These are phyloP conservation scores for Xylaria cubensis DNA, from an alignment of 495 filamentous ascomycete species.

Conservation along the genomic window DNA sequence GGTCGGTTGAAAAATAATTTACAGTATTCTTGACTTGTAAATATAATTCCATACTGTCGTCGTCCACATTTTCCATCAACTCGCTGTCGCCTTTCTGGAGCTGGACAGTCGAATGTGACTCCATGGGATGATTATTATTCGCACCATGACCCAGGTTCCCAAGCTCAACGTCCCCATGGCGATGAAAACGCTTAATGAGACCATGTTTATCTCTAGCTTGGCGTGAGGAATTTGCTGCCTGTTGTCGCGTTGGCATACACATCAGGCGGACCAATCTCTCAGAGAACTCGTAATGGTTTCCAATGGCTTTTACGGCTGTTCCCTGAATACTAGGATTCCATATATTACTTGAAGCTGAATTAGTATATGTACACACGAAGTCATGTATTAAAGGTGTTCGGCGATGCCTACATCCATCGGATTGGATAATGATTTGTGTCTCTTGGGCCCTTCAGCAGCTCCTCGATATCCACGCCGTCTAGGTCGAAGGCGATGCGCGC, in stretches of 20 bases:
- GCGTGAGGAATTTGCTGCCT: conserved; percentile 24
- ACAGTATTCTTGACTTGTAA: conserved; percentile 44
- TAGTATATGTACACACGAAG: conserved; percentile 26
- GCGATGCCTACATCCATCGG: conserved; percentile 72
- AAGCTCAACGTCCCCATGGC: conserved; percentile 30
- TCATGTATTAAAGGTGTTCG: neutral
- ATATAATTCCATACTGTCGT: conserved; percentile 37
- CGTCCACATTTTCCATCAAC: conserved; percentile 9
- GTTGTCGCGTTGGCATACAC: conserved; percentile 32
- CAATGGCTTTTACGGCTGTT: conserved; percentile 57
- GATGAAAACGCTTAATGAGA: conserved; percentile 23
- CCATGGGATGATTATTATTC: conserved; percentile 25
- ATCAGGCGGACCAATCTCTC: conserved; percentile 71
- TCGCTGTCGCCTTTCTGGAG: conserved; percentile 25
- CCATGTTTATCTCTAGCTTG: conserved; percentile 29
- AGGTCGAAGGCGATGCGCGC: conserved; percentile 70
- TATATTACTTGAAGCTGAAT: conserved; percentile 61
- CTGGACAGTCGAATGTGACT: conserved; percentile 18
- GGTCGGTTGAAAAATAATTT: conserved; percentile 51
- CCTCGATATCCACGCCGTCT: conserved; percentile 48
- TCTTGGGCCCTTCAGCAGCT: conserved; percentile 33
- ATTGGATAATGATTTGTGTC: conserved; percentile 39
- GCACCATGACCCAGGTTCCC: conserved; percentile 14
- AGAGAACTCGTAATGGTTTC: conserved; percentile 69
- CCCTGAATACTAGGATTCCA: conserved; percentile 71